Base-by-base conservation (phyloP, 768 basidiomycete species). In the Suillus cothurnatus region DNA sequence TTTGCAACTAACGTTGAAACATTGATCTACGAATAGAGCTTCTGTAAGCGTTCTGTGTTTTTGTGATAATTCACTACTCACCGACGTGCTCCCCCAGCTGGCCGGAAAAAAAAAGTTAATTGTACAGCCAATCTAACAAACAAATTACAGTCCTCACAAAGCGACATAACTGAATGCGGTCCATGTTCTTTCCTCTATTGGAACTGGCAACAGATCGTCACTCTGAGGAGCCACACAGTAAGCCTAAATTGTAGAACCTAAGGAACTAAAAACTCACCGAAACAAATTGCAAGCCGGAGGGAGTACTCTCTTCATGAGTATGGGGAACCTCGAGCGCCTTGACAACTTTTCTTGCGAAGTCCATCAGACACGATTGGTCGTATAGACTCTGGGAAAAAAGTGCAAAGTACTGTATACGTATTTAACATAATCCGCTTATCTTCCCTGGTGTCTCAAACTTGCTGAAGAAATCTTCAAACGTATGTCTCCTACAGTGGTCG, bases 21-120 rank as follows among this genome's bases (percentile, higher is more conserved):
- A 41, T 59, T 59, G 39, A 59, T 59, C 58, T 59, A 41, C 21
- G 26, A 59, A 19, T 31, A 23, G 19, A 41, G 11, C 12, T 28
- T 59, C 26, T 23, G 31, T 59, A 21, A 59, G 28, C 6, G 3
- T 31, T 28, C 6, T 28, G 12, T 28, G 15, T 59, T 49, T 38
- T 53, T 39, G 28, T 49, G 34, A 41, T 53, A 23, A 63, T 56
- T 34, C n/a, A 34, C 61, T 61, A 52, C 57, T 43, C 28, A 59
- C 91, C 62, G 82, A 84, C 73, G 91, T 89, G n/a, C 88, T 88
- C 41, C 91, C 82, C 90, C 89, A 91, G 28, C 58, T 59, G 39
- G 38, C 1, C 26, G n/a, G n/a, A 12, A 55, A 12, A 31, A 41
- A 39, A 31, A 11, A 31, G 26, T 59, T 39, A 59, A 19, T 21